Evolutionary conservation across 768 basidiomycete genomes (phyloP).

Genomic region (Clavaria fumosa): DNA sequence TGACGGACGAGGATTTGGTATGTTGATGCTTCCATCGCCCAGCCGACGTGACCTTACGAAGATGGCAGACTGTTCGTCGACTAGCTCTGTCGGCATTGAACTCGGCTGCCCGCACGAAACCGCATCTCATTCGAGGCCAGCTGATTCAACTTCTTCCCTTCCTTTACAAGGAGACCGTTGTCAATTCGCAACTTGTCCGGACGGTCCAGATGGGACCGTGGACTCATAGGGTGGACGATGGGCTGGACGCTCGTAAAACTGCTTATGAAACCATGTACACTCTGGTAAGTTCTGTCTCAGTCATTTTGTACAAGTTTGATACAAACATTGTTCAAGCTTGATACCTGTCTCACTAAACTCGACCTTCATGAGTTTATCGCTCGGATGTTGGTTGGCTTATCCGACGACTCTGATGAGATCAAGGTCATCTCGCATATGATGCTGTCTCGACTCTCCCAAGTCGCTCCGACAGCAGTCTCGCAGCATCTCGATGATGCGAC

Average conservation of each 20-base stretch:
- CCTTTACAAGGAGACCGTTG: constrained; percentile 71
- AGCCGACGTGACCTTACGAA: neutral
- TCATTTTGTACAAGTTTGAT: neutral
- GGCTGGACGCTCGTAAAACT: constrained; percentile 89
- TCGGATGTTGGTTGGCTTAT: constrained; percentile 66
- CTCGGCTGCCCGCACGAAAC: constrained; percentile 90
- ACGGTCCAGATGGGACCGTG: constrained; percentile 96
- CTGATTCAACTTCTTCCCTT: constrained; percentile 59
- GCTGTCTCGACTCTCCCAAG: constrained; percentile 77
- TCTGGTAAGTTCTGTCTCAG: constrained; percentile 36
- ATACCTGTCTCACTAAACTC: constrained; percentile 79
- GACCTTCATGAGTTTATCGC: constrained; percentile 78
- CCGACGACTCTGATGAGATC: constrained; percentile 90
- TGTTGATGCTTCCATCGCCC: constrained; percentile 13
- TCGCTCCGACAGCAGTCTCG: constrained; percentile 70
- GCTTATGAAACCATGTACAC: constrained; percentile 98
- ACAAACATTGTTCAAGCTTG: constrained; percentile 36
- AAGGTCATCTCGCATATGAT: constrained; percentile 95
- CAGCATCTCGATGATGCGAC: constrained; percentile 77
- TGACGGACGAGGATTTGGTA: constrained; percentile 81
- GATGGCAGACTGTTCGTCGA: constrained; percentile 81
- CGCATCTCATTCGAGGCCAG: constrained; percentile 81
- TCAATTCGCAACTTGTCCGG: constrained; percentile 68
- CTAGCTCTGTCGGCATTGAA: constrained; percentile 84
- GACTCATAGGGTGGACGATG: constrained; percentile 95